Percentiles rank a stretch among this genome's conserved stretches.
Conservation (phyloP, 768 basidiomycete genomes). For the Trametes coccinea region DNA sequence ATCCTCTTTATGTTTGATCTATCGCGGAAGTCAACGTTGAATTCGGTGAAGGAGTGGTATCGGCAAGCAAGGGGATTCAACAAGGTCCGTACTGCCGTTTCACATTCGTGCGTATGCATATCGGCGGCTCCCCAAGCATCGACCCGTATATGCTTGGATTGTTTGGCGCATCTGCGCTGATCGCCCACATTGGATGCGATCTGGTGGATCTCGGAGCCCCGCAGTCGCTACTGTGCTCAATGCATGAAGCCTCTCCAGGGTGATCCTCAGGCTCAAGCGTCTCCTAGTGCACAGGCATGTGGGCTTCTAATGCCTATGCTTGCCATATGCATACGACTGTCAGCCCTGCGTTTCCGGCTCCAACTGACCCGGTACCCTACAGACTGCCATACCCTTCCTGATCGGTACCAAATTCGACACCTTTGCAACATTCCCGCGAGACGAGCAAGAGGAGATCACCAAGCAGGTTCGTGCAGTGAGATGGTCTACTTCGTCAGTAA, state of each 20-base stretch:
- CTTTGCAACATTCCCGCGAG: conserved; percentile 91
- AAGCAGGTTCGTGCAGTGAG: conserved; percentile 69
- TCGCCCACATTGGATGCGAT: too few species aligned
- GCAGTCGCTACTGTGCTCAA: too few species aligned
- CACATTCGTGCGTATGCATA: neutral
- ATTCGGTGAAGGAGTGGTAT: conserved; percentile 99
- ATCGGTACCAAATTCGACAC: conserved; percentile 99
- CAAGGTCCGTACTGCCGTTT: conserved; percentile 62
- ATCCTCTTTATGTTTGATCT: conserved; percentile 99
- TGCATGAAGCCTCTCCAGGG: too few species aligned
- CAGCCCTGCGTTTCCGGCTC: neutral
- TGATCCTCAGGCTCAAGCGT: too few species aligned
- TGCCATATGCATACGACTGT: neutral
- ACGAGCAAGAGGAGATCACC: conserved; percentile 99
- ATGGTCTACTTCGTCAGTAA: neutral
- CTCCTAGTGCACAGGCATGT: too few species aligned
- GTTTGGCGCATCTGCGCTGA: too few species aligned
- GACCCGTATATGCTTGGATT: too few species aligned
- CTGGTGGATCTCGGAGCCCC: too few species aligned
- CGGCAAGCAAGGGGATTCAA: conserved; percentile 98
- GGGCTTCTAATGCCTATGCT: too few species aligned
- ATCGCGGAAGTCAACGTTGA: conserved; percentile 93
- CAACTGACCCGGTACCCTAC: neutral
- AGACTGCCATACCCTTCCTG: conserved; percentile 98
- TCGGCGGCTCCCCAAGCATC: too few species aligned